Base-by-base conservation (phyloP, 148 eudicot species). In the Vaccinium vitisidaea region DNA sequence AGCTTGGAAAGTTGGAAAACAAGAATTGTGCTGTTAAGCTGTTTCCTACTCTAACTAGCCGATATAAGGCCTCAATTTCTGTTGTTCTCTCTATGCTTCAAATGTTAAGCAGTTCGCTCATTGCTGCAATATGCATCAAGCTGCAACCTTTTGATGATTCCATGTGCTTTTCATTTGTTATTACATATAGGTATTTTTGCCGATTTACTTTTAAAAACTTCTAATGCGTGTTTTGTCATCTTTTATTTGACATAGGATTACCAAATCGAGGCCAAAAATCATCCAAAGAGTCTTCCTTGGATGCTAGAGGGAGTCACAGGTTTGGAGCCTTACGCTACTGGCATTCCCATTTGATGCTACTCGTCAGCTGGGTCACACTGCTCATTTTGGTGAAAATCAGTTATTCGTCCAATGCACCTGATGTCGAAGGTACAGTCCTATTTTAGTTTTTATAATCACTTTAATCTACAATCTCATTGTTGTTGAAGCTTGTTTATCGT, bases 361-460 rank as follows among this genome's bases (percentile, higher is more conserved):
- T 82, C 49, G 84, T 89, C n/a, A 77, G 15, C 50, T 89, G 89
- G 65, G 50, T 90, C 80, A 82, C 88, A 54, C 90, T 93, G 80
- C 82, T 90, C 59, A 71, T 90, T 55, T 82, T 91, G 54, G 83
- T 90, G 69, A 86, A 71, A 82, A 83, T 65, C 70, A 88, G 89
- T 75, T 84, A 82, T 82, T 91, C 96, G 27, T 87, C 89, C 71
- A 85, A 86, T 30, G 82, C 87, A 71, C 95, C 94, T 76, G 94
- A 92, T 87, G 85, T 92, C 70, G 98, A 95, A 92, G 96, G 98
- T 95, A 89, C 32, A 73, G 48, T 25, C 25, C 23, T 48, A 56
- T 83, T 25, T 18, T 23, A 8, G 75, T 69, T 73, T 19, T n/a
- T 5, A 58, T 23, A 27, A 67, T 21, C 25, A 25, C 50, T 25